These are phyloP conservation scores for Phytopythium cucurbitacearum DNA, from an alignment of 352 stramenopile species.

Conservation along the genomic window DNA sequence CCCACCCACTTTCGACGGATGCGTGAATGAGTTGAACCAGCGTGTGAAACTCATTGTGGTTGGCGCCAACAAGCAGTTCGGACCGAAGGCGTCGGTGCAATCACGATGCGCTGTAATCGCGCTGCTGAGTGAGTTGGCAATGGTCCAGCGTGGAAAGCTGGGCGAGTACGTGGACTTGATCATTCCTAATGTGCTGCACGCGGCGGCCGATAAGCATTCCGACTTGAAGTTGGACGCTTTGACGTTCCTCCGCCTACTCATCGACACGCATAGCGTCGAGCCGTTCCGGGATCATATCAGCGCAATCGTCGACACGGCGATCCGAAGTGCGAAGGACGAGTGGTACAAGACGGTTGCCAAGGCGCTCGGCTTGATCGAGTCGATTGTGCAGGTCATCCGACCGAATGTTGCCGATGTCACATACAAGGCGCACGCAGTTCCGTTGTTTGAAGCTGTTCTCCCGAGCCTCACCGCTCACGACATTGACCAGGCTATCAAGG, in stretches of 20 bases:
- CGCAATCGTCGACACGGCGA: conserved; percentile 84
- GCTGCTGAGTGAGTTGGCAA: conserved; percentile 82
- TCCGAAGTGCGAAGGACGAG: conserved; percentile 90
- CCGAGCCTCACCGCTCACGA: conserved; percentile 94
- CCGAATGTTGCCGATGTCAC: conserved; percentile 23
- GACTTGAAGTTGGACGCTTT: conserved; percentile 96
- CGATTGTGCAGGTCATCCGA: conserved; percentile 84
- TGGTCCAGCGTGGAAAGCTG: conserved; percentile 70
- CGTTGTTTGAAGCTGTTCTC: conserved; percentile 91
- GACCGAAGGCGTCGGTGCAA: conserved; percentile 65
- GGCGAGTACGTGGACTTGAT: conserved; percentile 63
- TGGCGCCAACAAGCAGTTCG: conserved; percentile 79
- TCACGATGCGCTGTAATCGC: conserved; percentile 80
- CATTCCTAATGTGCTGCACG: conserved; percentile 80
- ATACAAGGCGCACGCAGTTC: conserved; percentile 58
- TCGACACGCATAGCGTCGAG: conserved; percentile 87
- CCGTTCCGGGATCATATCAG: conserved; percentile 79
- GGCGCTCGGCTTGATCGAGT: conserved; percentile 90
- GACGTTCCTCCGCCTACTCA: conserved; percentile 88
- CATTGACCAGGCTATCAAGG: conserved; percentile 99
- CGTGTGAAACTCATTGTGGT: conserved; percentile 68
- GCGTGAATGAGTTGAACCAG: conserved; percentile 50
- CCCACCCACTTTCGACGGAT: conserved; percentile 31
- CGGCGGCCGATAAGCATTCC: conserved; percentile 90
- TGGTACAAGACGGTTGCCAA: conserved; percentile 99